phyloP scores from a whole-genome alignment of 805 yeast species.

The Kazachstania africana region DNA sequence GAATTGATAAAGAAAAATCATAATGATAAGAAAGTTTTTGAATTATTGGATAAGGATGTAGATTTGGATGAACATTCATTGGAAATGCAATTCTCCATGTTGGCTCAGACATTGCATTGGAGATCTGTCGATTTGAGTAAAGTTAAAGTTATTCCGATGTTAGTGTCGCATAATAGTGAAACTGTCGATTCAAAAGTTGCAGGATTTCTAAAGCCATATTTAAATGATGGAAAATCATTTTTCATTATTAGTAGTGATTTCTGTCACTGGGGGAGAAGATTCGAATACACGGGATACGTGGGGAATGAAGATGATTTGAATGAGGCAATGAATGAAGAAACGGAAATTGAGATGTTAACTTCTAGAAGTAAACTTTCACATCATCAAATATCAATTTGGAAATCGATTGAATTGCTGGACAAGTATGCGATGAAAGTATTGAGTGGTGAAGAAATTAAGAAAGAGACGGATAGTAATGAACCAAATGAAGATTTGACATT shows the following conservation, averaged over 20 bases:
- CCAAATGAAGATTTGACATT: slow-evolving; percentile 31
- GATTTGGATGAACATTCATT: slow-evolving; percentile 87
- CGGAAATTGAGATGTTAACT: slow-evolving; percentile 21
- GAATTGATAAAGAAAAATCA: slow-evolving; percentile 21
- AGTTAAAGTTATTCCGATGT: slow-evolving; percentile 60
- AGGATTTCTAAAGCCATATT: slow-evolving; percentile 36
- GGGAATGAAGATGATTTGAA: slow-evolving; percentile 16
- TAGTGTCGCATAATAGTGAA: slow-evolving; percentile 55
- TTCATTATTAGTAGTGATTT: slow-evolving; percentile 84
- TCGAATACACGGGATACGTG: slow-evolving; percentile 45
- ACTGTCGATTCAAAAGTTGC: slow-evolving; percentile 36
- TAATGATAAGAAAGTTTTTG: slow-evolving; percentile 30
- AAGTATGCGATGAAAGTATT: slow-evolving; percentile 50
- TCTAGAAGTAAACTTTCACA: slow-evolving; percentile 19
- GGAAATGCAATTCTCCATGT: slow-evolving; percentile 82
- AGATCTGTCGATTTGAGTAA: slow-evolving; percentile 24
- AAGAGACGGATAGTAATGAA: neutral
- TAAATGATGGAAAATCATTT: slow-evolving; percentile 43
- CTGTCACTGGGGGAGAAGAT: slow-evolving; percentile 84
- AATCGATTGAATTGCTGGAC: slow-evolving; percentile 68
- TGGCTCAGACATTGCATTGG: slow-evolving; percentile 39
- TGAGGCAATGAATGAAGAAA: slow-evolving; percentile 25
- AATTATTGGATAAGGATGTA: slow-evolving; percentile 41
- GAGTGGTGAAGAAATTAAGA: slow-evolving; percentile 1
- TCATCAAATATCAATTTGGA: slow-evolving; percentile 41